These are phyloP conservation scores for Aspergillus sp. DNA, from an alignment of 2,329 filamentous ascomycete species.

Conservation along the genomic window DNA sequence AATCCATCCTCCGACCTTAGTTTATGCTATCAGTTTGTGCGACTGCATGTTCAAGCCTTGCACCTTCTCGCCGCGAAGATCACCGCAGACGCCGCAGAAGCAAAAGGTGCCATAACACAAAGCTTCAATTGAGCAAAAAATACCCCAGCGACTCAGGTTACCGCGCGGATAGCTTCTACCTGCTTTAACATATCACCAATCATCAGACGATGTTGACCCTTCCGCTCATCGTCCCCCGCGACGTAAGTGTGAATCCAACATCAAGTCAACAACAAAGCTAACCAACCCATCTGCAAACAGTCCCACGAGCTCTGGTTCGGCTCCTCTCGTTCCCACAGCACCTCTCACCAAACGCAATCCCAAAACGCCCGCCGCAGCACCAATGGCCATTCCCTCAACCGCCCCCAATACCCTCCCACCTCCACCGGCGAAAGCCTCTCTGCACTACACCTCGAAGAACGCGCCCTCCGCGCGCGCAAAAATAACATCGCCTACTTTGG, in stretches of 20 bases:
- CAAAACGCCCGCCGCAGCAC: slow-evolving; percentile 3
- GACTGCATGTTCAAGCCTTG: no score
- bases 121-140: no score
- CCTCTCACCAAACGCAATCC: slow-evolving; percentile 15
- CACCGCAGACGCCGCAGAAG: no score
- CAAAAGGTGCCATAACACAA: no score
- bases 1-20: no score
- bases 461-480: slow-evolving; percentile 67
- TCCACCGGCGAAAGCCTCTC: slow-evolving; percentile 58
- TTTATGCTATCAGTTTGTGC: no score
- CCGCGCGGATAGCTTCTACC: no score
- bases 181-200: neutral
- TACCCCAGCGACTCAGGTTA: no score
- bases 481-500: slow-evolving; percentile 80
- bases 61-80: no score
- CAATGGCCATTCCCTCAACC: slow-evolving; percentile 13
- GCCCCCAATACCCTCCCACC: slow-evolving; percentile 26
- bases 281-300: slow-evolving; percentile 34
- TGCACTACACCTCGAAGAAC: slow-evolving; percentile 68
- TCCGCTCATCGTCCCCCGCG: slow-evolving; percentile 62
- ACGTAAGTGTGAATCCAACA: slow-evolving; percentile 46
- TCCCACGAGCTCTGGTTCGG: slow-evolving; percentile 69
- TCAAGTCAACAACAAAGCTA: slow-evolving; percentile 8
- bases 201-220: slow-evolving; percentile 51
- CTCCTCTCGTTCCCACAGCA: slow-evolving; percentile 49